Conservation (phyloP, 2,329 filamentous ascomycete genomes). For the Aureobasidium sp. region DNA sequence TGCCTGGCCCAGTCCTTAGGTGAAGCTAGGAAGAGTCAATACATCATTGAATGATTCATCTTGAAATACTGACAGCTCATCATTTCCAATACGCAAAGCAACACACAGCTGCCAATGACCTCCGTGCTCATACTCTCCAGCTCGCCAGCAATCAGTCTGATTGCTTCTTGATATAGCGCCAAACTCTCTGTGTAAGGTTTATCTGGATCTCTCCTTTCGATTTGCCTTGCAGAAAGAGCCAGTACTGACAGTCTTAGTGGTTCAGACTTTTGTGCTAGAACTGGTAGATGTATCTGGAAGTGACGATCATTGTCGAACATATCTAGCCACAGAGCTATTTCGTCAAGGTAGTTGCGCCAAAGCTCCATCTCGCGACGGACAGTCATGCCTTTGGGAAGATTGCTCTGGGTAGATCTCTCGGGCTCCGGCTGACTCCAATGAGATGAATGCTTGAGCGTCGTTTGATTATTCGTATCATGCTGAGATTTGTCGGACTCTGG, state of each 20-base stretch:
- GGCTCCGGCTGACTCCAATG: neutral
- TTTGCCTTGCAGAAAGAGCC: slow-evolving; percentile 48
- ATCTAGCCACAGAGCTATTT: slow-evolving; percentile 52
- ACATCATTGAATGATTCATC: too few species aligned
- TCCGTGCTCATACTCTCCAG: slow-evolving; percentile 40
- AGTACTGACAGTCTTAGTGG: slow-evolving; percentile 46
- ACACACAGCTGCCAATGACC: slow-evolving; percentile 42
- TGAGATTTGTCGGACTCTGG: slow-evolving; percentile 20
- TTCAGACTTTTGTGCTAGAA: slow-evolving; percentile 41
- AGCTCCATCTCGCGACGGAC: slow-evolving; percentile 26
- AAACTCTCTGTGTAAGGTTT: slow-evolving; percentile 44
- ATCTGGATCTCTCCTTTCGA: slow-evolving; percentile 44
- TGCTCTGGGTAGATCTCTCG: slow-evolving; percentile 20
- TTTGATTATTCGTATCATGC: neutral
- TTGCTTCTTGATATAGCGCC: slow-evolving; percentile 48
- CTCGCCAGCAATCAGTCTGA: slow-evolving; percentile 37
- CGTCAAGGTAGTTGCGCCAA: slow-evolving; percentile 42
- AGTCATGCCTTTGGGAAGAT: slow-evolving; percentile 24
- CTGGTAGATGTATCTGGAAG: slow-evolving; percentile 47
- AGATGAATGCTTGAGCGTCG: neutral
- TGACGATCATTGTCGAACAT: slow-evolving; percentile 49
- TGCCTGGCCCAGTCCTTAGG: slow-evolving; percentile 49
- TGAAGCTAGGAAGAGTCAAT: slow-evolving; percentile 23
- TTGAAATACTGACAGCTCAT: slow-evolving; percentile 32
- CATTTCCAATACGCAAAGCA: slow-evolving; percentile 44